phyloP scores from a whole-genome alignment of 768 basidiomycete genomes.

The Dictyophora rubrovolvata region DNA sequence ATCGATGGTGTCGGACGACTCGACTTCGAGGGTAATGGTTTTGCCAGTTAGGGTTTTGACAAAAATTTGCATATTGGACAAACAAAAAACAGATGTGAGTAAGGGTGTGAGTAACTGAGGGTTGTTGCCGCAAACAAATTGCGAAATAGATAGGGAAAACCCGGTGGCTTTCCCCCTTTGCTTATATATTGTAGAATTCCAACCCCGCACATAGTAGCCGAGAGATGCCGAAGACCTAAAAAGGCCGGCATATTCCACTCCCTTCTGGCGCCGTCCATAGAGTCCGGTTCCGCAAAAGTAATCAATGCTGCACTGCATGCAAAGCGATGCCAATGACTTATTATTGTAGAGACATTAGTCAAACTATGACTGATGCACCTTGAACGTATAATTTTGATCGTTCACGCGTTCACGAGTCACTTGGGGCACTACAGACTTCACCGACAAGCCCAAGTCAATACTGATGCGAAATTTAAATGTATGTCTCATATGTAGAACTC shows the following conservation, averaged over 20 bases:
- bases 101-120: not conserved
- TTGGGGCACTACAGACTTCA: too few species aligned
- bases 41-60: constrained; percentile 89
- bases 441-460: too few species aligned
- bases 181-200: not conserved
- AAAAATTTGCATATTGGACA: constrained; percentile 52
- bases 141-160: not conserved
- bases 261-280: not conserved
- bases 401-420: too few species aligned
- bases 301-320: too few species aligned
- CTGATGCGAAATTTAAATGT: too few species aligned
- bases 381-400: too few species aligned
- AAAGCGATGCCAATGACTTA: too few species aligned
- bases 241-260: not conserved
- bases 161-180: not conserved
- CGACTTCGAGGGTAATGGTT: constrained; percentile 98
- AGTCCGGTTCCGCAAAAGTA: not conserved
- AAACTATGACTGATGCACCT: too few species aligned
- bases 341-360: too few species aligned
- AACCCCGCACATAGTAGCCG: not conserved
- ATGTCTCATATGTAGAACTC: too few species aligned
- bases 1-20: constrained; percentile 94
- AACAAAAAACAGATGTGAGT: constrained; percentile 11
- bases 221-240: not conserved
- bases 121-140: not conserved